Base-by-base conservation (phyloP, 805 yeast genomes). In the Middelhovenomyces tepae region DNA sequence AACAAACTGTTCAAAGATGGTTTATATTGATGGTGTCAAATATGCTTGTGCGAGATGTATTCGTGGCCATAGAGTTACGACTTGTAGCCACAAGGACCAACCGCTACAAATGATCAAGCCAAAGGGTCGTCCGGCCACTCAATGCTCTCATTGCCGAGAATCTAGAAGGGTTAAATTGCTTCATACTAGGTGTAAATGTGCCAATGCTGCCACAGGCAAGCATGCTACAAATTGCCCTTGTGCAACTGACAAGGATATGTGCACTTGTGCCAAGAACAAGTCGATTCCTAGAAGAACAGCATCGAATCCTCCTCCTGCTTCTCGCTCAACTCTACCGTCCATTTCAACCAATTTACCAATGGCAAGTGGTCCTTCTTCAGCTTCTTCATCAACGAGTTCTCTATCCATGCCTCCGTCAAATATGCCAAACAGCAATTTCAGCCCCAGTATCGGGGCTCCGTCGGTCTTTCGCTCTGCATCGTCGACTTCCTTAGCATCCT, bases 41-140 rank as follows among this genome's bases (percentile, higher is more conserved):
- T 89, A 86, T 57, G 97, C 98, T 38, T 89, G 98, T 56, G 94
- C 86, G 44, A 65, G 95, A 39, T 89, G 98, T 58, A 87, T 91
- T 31, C 69, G 98, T 40, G 98, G 98, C 27, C 98, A 91, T 53
- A 66, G 98, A 34, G 98, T 89, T 28, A 82, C 95, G 1, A 75
- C 94, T 2, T 91, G 98, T 58, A 77, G 79, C 28, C 98, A 91
- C 55, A 75, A 87, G 0, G 95, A 91, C 45, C 84, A 83, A 50
- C 93, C 94, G 4, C 62, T 91, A 45, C 78, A 82, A 53, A 80
- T 80, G 82, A 89, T 91, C 55, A 91, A 91, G 53, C 95, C 94
- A 11, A 91, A 91, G 53, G 98, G 98, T 3, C 67, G 98, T 36
- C 98, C 98, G 1, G 76, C 95, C 0, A 78, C 94, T 1, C 95